Evolutionary conservation across 73 alveolate genomes (phyloP).

Genomic region (Diophrys appendiculata): DNA sequence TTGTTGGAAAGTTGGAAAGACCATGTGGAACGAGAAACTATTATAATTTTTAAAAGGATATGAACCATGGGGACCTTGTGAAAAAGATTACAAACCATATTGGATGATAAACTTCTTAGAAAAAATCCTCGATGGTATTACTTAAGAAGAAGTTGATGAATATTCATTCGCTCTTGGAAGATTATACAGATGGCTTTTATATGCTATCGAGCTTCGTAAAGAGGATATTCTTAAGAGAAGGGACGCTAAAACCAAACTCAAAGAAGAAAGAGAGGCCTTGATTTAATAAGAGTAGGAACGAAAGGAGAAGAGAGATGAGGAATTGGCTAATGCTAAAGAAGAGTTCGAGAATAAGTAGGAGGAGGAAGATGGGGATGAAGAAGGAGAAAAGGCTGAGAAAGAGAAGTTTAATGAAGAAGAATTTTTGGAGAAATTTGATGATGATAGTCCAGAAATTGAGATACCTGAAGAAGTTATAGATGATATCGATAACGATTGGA

Average conservation of each 20-base stretch:
- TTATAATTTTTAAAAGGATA: constrained; percentile 17
- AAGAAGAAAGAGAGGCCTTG: constrained; percentile 60
- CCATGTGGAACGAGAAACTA: constrained; percentile 23
- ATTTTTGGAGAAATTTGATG: constrained; percentile 46
- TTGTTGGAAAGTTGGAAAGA: constrained; percentile 59
- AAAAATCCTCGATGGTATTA: constrained; percentile 19
- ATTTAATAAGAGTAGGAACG: constrained; percentile 48
- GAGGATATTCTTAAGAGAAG: constrained; percentile 44
- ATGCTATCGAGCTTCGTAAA: constrained; percentile 46
- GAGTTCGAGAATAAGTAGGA: constrained; percentile 13
- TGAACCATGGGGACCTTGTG: constrained; percentile 50
- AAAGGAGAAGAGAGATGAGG: constrained; percentile 4
- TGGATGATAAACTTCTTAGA: constrained; percentile 45
- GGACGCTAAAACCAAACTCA: constrained; percentile 9
- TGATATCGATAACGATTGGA: constrained; percentile 55
- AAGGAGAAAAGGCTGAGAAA: constrained; percentile 3
- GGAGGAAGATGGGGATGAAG: constrained; percentile 33
- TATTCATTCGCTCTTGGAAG: constrained; percentile 35
- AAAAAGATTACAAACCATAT: constrained; percentile 28
- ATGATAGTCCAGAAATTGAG: constrained; percentile 33
- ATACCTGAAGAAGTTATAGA: constrained; percentile 62
- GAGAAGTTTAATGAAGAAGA: constrained; percentile 48
- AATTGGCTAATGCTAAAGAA: neutral
- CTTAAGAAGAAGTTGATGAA: constrained; percentile 56
- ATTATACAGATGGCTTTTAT: constrained; percentile 32